Evolutionary conservation across 1,284 basidiomycete genomes (phyloP), one percentile per base, ranked within the genome.

Genomic region (Sanguinoderma infundibulare): DNA sequence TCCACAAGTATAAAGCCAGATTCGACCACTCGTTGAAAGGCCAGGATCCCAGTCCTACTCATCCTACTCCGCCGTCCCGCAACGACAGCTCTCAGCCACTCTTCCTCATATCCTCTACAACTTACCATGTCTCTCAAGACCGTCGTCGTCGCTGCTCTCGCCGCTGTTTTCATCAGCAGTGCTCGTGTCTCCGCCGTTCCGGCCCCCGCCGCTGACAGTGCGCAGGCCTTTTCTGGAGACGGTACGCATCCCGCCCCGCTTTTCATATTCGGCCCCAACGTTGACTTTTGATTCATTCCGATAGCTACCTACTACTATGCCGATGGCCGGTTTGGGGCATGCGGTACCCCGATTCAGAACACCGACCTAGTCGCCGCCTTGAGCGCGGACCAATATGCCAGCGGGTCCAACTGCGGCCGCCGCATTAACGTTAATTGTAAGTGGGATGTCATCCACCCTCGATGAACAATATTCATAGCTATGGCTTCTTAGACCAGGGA

Each of bases 311-410:
- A 24, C 22, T 56, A 56, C 35, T 20, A 14, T 10, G 44, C 55
- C 15, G 36, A 32, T 17, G 47, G 46, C 30, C 36, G 38, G n/a
- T 17, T 39, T 8, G 50, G 56, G 36, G 56, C 56, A 5, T 58
- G 56, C 50, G 56, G 56, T n/a, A 32, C 49, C 22, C 56, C 38
- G 2, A 58, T 30, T 39, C 56, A 42, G 56, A 53, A 58, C 39
- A 58, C 22, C 22, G 64, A 66, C 47, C 35, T 59, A 20, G 55
- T 64, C 40, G 64, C 57, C 32, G 64, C 64, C 10, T 51, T 63
- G 26, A 59, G 55, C 50, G 20, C 57, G 6, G 24, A 52, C 28
- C 42, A 63, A 35, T 64, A 59, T 35, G 53, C 44, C 2, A 39
- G 53, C 9, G 61, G 59, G n/a, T 26, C 62, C 10, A 56, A 66